Base-by-base conservation (phyloP, 2,329 filamentous ascomycete genomes). In the Colletotrichum endophyticum region DNA sequence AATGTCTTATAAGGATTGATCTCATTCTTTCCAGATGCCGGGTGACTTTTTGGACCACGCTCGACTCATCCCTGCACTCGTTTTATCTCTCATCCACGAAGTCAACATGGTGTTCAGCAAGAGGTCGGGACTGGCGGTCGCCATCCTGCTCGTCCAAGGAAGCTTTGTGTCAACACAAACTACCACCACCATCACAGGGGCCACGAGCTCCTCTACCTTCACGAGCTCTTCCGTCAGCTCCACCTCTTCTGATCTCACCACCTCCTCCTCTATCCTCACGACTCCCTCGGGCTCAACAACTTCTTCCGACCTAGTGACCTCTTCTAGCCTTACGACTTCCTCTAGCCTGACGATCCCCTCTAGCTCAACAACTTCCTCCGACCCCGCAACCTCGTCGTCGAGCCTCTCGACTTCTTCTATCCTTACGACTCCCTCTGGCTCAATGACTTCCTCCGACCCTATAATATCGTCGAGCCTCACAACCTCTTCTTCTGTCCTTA, bases 121-220 rank as follows among this genome's bases (percentile, higher is more conserved):
- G 59, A 63, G 28, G 28, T 63, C 12, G 19, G 30, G 28, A 22
- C 28, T 34, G n/a, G 30, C 30, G 15, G 19, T 63, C 5, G 59
- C 59, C 59, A 1, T 34, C 59, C 28, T 34, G 28, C 59, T 63
- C n/a, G 11, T 63, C 19, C 59, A 63, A 22, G 59, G 59, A n/a
- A 63, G 59, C 3, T 22, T 63, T n/a, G 59, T 63, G 4, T 22
- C 28, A 32, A 30, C 36, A 19, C 32, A 32, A 32, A 28, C 57
- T 19, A 62, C 2, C 39, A 3, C 4, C 39, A 49, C 19, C 19
- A 1, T 49, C 1, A 0, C 39, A n/a, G 39, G 2, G 19, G 1
- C 39, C 19, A 49, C 19, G 5, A 49, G 39, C 39, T 49, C 39
- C 1, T 49, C 39, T 7, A 49, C 39, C 1, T 49, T 49, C 39